Evolutionary conservation across 805 yeast genomes (phyloP).

Genomic region (Cyberlindnera amylophila): DNA sequence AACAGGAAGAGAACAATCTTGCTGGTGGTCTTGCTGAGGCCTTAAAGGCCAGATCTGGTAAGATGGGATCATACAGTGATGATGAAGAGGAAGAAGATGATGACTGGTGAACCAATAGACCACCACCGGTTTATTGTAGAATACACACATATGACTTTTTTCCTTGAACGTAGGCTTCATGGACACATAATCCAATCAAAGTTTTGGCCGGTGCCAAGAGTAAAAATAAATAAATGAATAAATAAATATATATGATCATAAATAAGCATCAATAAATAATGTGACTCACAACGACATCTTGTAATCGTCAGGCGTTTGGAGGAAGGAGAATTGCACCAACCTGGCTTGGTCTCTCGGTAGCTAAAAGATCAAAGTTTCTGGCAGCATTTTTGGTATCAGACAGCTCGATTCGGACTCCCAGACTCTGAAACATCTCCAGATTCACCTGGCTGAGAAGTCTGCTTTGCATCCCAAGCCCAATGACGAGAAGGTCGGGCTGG

Average conservation of each 20-base stretch:
- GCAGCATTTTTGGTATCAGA: constrained; percentile 67
- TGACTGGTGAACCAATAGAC: constrained; percentile 54
- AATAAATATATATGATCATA: constrained; percentile 2
- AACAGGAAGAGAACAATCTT: constrained; percentile 54
- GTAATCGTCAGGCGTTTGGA: constrained; percentile 40
- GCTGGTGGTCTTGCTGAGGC: constrained; percentile 92
- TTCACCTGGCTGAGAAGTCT: constrained; percentile 60
- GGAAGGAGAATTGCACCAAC: constrained; percentile 75
- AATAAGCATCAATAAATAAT: not conserved
- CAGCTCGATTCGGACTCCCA: constrained; percentile 71
- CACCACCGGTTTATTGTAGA: not conserved
- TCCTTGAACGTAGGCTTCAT: not conserved
- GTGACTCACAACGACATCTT: too few species aligned
- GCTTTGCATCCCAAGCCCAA: constrained; percentile 66
- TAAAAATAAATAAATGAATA: constrained; percentile 2
- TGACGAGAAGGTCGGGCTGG: constrained; percentile 68
- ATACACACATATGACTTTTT: not conserved
- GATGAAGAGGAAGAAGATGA: constrained; percentile 68
- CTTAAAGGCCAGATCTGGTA: constrained; percentile 71
- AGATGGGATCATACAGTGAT: constrained; percentile 54
- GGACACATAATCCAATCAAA: too few species aligned
- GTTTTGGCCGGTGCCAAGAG: too few species aligned
- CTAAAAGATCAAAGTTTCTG: constrained; percentile 65
- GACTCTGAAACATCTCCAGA: constrained; percentile 40
- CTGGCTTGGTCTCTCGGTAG: constrained; percentile 72